These are phyloP conservation scores for Phialophora chinensis DNA, from an alignment of 2,329 filamentous ascomycete genomes.

Conservation along the genomic window DNA sequence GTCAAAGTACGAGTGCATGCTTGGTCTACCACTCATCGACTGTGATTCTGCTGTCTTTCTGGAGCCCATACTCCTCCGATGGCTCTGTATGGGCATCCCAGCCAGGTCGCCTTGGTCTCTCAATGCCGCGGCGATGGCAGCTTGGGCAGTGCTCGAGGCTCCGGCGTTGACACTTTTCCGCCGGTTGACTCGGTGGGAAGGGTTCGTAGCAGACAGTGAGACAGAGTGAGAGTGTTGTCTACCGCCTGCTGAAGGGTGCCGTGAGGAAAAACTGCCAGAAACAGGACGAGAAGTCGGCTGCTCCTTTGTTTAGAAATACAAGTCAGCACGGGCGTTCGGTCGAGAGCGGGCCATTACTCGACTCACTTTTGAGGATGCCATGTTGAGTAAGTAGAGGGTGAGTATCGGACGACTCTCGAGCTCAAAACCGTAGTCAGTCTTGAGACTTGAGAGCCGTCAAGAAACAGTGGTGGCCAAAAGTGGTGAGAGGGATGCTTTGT, in stretches of 20 bases:
- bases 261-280: conserved; percentile 40
- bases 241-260: conserved; percentile 37
- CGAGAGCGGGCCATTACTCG: conserved; percentile 24
- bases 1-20: conserved; percentile 51
- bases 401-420: conserved; percentile 36
- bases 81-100: conserved; percentile 60
- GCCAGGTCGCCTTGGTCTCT: conserved; percentile 68
- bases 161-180: conserved; percentile 90
- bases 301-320: conserved; percentile 37
- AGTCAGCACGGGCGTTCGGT: conserved; percentile 34
- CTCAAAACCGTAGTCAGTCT: conserved; percentile 34
- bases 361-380: conserved; percentile 37
- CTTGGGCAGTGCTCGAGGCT: conserved; percentile 73
- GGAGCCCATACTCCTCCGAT: conserved; percentile 72
- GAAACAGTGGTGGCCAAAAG: conserved; percentile 28
- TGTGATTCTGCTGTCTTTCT: conserved; percentile 52
- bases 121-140: conserved; percentile 70
- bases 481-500: conserved; percentile 19
- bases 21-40: conserved; percentile 50
- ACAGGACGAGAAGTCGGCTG: conserved; percentile 37
- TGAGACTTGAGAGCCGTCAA: conserved; percentile 38
- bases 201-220: conserved; percentile 76
- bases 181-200: conserved; percentile 83
- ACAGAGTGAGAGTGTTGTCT: conserved; percentile 75
- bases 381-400: conserved; percentile 19